These are phyloP conservation scores for Trichosphaerium sp. DNA, from an alignment of 78 protist genomes.

Conservation along the genomic window DNA sequence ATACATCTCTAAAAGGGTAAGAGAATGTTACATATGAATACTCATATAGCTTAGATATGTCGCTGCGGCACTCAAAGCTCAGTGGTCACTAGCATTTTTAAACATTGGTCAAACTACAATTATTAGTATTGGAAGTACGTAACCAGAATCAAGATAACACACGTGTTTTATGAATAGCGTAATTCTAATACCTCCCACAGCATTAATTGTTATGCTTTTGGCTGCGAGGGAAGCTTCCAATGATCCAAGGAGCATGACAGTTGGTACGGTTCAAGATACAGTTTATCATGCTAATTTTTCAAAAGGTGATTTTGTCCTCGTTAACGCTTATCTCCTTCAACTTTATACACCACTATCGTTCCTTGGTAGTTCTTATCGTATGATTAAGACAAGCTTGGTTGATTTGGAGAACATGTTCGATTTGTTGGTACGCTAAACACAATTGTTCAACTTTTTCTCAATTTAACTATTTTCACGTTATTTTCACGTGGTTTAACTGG, in stretches of 20 bases:
- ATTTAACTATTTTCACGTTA: not conserved
- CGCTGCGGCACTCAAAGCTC: conserved; percentile 1
- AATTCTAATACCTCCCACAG: not conserved
- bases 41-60: not conserved
- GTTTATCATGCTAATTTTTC: conserved; percentile 6
- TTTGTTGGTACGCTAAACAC: conserved; percentile 9
- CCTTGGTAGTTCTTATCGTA: conserved; percentile 61
- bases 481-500: too few relatives aligned
- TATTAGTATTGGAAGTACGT: conserved; percentile 18
- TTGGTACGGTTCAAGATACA: conserved; percentile 21
- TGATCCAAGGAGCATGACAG: conserved; percentile 3
- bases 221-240: not conserved
- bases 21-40: not conserved
- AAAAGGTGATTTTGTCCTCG: conserved; percentile 24
- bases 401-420: conserved; percentile 44
- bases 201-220: not conserved
- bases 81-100: conserved; percentile 6
- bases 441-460: conserved; percentile 10
- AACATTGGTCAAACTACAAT: conserved; percentile 53
- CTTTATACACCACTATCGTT: conserved; percentile 60
- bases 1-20: too few relatives aligned
- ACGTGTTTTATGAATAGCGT: not conserved
- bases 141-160: not conserved
- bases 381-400: conserved; percentile 14
- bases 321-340: conserved; percentile 30